phyloP scores from a whole-genome alignment of 345 rosid genomes.

The Limnanthes douglasii region DNA sequence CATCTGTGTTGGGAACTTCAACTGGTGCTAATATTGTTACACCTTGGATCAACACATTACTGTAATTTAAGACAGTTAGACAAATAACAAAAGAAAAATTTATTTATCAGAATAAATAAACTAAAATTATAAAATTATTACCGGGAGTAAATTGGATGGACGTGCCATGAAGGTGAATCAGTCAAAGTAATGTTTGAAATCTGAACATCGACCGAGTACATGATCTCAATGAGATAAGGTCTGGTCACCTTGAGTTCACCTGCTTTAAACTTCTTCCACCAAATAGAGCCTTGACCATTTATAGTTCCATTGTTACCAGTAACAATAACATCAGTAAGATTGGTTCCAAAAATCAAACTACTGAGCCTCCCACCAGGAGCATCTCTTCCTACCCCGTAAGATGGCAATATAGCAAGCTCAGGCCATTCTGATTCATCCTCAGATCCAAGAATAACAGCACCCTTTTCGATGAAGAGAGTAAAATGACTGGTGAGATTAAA shows the following conservation, averaged over 20 bases:
- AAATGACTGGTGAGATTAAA: slow-evolving; percentile 62
- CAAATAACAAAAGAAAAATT: too few relatives aligned
- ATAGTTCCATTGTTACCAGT: slow-evolving; percentile 66
- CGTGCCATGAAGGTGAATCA: slow-evolving; percentile 63
- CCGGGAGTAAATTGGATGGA: slow-evolving; percentile 60
- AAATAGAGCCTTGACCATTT: slow-evolving; percentile 46
- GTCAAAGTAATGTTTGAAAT: slow-evolving; percentile 45
- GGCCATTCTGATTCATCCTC: slow-evolving; percentile 65
- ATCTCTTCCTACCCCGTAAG: slow-evolving; percentile 49
- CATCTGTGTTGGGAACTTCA: slow-evolving; percentile 63
- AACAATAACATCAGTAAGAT: slow-evolving; percentile 47
- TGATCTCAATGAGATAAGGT: slow-evolving; percentile 52
- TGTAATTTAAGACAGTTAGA: too few relatives aligned
- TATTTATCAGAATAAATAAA: too few relatives aligned
- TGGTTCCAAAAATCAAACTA: slow-evolving; percentile 45
- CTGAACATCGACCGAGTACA: slow-evolving; percentile 38
- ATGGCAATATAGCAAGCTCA: slow-evolving; percentile 23
- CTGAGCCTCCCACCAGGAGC: slow-evolving; percentile 25
- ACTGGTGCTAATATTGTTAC: slow-evolving; percentile 56
- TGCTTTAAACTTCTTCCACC: slow-evolving; percentile 49
- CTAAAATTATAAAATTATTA: too few relatives aligned
- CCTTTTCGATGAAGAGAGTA: slow-evolving; percentile 44
- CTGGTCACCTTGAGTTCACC: slow-evolving; percentile 28
- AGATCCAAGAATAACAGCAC: slow-evolving; percentile 44
- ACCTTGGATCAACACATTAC: slow-evolving; percentile 32